Base-by-base conservation (phyloP, 2,329 filamentous ascomycete genomes). In the Hymenoscyphus fructigenus region DNA sequence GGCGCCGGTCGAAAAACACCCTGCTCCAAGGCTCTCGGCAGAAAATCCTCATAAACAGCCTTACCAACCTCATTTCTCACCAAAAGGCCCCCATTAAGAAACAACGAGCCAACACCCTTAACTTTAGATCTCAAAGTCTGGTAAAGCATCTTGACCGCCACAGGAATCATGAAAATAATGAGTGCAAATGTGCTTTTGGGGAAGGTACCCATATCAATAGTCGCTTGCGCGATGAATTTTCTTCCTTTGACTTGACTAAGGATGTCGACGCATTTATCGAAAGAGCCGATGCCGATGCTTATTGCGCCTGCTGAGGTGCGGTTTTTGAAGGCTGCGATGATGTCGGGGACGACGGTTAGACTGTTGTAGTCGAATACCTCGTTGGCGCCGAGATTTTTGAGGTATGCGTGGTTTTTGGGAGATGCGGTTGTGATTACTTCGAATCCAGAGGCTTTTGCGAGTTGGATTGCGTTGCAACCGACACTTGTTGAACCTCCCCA, bases 401-500 rank as follows among this genome's bases (percentile, higher is more conserved):
- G 56, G 44, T 69, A 57, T 4, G 60, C 66, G 55, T 68, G 68
- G 67, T 73, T 63, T 65, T 63, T 60, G 14, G 75, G 68, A 0
- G 79, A 80, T 0, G 77, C 76, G 0, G 79, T 82, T 0, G 79
- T 72, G 50, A 83, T 69, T 10, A 84, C 81, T 15, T 79, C 73
- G 64, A 80, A 82, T 0, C 82, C 82, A 0, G 79, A 77, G 0
- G 76, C 77, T 6, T 74, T 72, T 1, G 78, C 77, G 0, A 84
- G 74, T 65, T 84, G 83, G 9, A 83, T 78, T 0, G 79, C 79
- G 50, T 77, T 79, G 50, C 77, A 77, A 0, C 83, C 81, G 0
- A 83, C 80, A 15, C 76, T 77, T 0, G 80, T 79, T 2, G 80
- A 78, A 0, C 83, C 84, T 15, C 83, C 83, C 80, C 82, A 85